Evolutionary conservation across 768 basidiomycete genomes (phyloP), one percentile per base, ranked within the genome.

Genomic region (Mycena capillaripes): DNA sequence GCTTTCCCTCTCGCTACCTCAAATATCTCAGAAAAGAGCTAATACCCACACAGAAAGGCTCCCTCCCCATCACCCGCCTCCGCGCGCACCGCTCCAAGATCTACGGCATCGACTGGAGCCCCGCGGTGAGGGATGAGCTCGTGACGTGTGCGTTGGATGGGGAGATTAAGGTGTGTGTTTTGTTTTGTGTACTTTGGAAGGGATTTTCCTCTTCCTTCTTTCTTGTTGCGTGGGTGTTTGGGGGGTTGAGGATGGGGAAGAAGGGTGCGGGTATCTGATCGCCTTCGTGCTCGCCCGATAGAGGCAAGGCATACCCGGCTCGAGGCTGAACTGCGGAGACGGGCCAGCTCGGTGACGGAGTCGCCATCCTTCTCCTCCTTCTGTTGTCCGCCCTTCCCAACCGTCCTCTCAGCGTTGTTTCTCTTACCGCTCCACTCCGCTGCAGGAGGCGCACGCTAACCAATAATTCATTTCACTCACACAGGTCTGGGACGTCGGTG

Each of bases 91-190:
- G 84, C n/a, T 90, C 95, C 38, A 96, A 97, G 82, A 98, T 98
- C 53, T 98, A 99, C 73, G 98, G 98, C 2, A 96, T 99, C 64
- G 97, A 99, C 81, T 99, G 97, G 97, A 92, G 95, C 9, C 92
- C 95, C 60, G 84, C 87, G 21, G 82, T 86, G 48, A 83, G 87
- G n/a, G 88, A 92, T 76, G 93, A 97, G 79, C 87, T 99, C 40
- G 91, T 97, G 11, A 98, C 97, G 1, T 99, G 98, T 78, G 97
- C 97, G 0, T 86, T 99, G 0, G 97, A 98, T 85, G 95, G 93
- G 79, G 93, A 94, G 0, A 94, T 98, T 84, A 98, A 98, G 80
- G 87, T 92, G 19, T 96, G 96, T 95, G 88, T 42, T 7, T 34
- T 3, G 27, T 5, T 25, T 42, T 7, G 8, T 42, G 40, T 7